Evolutionary conservation across 139 green algal genomes (phyloP).

Genomic region (Zygnema circumcarinatum): DNA sequence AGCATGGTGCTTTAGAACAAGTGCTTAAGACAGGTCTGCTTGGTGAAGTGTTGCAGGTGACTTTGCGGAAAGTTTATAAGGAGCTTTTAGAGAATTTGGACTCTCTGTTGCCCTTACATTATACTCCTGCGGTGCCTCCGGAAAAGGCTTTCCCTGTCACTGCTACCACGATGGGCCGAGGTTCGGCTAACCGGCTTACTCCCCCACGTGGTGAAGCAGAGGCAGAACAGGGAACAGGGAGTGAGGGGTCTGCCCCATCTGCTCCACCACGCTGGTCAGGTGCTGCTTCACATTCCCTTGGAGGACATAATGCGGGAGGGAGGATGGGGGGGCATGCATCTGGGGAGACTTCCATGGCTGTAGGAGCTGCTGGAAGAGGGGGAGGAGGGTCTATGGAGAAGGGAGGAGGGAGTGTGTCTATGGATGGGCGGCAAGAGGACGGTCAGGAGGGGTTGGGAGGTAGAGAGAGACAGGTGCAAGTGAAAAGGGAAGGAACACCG

Average conservation of each 20-base stretch:
- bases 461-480: not conserved
- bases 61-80: conserved; percentile 52
- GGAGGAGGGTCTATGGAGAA: not conserved
- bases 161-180: not conserved
- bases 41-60: conserved; percentile 14
- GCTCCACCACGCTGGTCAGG: not conserved
- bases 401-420: not conserved
- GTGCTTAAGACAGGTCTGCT: not conserved
- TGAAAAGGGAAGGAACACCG: not conserved
- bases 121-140: conserved; percentile 14
- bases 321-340: no score
- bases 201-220: not conserved
- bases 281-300: not conserved
- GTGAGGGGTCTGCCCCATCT: not conserved
- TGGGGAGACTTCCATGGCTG: not conserved
- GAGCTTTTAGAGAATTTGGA: conserved; percentile 44
- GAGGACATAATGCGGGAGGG: not conserved
- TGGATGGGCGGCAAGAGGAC: not conserved
- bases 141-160: conserved; percentile 18
- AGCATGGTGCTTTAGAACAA: not conserved
- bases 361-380: not conserved
- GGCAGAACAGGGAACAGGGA: not conserved
- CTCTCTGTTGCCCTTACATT: conserved; percentile 26
- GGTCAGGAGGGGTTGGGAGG: not conserved
- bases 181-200: not conserved